Conservation (phyloP, 352 stramenopile genomes). For the Aphanomyces cochlioides region DNA sequence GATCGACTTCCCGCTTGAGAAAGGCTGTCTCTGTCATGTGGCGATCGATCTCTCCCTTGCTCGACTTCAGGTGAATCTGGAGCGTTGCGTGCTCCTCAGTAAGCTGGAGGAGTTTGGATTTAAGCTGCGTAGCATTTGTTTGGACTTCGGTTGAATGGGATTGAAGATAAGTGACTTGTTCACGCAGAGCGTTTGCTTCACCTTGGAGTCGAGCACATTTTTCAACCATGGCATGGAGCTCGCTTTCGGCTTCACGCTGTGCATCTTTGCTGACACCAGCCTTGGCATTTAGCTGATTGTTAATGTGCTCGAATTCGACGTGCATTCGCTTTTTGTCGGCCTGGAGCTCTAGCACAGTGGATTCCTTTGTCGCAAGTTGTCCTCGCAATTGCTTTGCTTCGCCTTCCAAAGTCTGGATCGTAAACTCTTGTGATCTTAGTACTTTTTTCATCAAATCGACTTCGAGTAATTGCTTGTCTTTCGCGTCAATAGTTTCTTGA, state of each 20-base stretch:
- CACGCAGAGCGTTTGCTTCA: slow-evolving; percentile 52
- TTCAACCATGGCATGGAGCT: slow-evolving; percentile 39
- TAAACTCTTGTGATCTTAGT: slow-evolving; percentile 21
- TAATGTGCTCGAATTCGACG: slow-evolving; percentile 24
- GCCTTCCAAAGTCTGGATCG: slow-evolving; percentile 10
- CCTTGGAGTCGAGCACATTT: slow-evolving; percentile 43
- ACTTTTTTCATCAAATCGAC: slow-evolving; percentile 29
- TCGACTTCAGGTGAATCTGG: slow-evolving; percentile 41
- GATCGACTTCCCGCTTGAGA: slow-evolving; percentile 45
- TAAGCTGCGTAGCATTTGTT: slow-evolving; percentile 35
- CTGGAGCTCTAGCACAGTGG: slow-evolving; percentile 24
- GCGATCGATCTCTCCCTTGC: slow-evolving; percentile 40
- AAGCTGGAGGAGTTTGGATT: slow-evolving; percentile 58
- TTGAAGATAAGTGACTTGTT: slow-evolving; percentile 42
- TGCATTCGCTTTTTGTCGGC: slow-evolving; percentile 29
- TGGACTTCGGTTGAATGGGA: slow-evolving; percentile 44
- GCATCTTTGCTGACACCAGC: slow-evolving; percentile 32
- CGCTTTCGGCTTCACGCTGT: slow-evolving; percentile 33
- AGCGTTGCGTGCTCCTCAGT: slow-evolving; percentile 56
- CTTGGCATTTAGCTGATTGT: slow-evolving; percentile 16
- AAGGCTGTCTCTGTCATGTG: slow-evolving; percentile 39
- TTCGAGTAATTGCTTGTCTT: slow-evolving; percentile 21
- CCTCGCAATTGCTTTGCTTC: slow-evolving; percentile 39
- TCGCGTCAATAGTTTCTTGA: slow-evolving; percentile 26
- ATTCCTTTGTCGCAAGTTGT: slow-evolving; percentile 30